Percentiles rank a stretch among this genome's conserved stretches.
These are phyloP conservation scores for Jacaranda mimosifolia DNA, from an alignment of 257 asterid genomes.

Conservation along the genomic window DNA sequence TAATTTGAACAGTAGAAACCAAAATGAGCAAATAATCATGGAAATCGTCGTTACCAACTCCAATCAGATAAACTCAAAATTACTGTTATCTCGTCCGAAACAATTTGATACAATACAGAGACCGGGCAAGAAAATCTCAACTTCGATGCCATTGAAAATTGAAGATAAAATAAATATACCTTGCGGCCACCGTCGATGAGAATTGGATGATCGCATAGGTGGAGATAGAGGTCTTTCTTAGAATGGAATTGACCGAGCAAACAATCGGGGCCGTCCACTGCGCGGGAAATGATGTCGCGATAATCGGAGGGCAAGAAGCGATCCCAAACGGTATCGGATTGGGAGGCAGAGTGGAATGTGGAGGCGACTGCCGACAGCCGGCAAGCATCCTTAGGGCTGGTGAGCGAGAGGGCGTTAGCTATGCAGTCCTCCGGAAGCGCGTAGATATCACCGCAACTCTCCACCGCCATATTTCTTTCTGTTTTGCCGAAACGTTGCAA, in stretches of 20 bases:
- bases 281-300: conserved; percentile 56
- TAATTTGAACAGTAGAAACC: background rate
- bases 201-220: conserved; percentile 65
- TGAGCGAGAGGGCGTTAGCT: conserved; percentile 68
- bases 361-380: conserved; percentile 64
- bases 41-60: conserved; percentile 20
- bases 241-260: conserved; percentile 39
- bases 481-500: background rate
- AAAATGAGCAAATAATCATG: conserved; percentile 17
- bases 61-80: background rate
- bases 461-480: conserved; percentile 48
- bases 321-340: conserved; percentile 80
- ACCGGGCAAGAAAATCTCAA: background rate
- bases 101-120: conserved; percentile 1
- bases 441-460: conserved; percentile 37
- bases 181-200: conserved; percentile 67
- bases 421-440: conserved; percentile 83
- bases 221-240: conserved; percentile 69
- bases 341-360: conserved; percentile 67
- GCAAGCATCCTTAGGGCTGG: conserved; percentile 79
- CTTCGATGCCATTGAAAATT: background rate
- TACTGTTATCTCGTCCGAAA: background rate
- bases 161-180: conserved; percentile 44
- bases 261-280: conserved; percentile 42
- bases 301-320: conserved; percentile 82